Evolutionary conservation across 176 grass and related monocot species (phyloP), one percentile per base, ranked within the genome.

Genomic region (Metroxylon sagu): DNA sequence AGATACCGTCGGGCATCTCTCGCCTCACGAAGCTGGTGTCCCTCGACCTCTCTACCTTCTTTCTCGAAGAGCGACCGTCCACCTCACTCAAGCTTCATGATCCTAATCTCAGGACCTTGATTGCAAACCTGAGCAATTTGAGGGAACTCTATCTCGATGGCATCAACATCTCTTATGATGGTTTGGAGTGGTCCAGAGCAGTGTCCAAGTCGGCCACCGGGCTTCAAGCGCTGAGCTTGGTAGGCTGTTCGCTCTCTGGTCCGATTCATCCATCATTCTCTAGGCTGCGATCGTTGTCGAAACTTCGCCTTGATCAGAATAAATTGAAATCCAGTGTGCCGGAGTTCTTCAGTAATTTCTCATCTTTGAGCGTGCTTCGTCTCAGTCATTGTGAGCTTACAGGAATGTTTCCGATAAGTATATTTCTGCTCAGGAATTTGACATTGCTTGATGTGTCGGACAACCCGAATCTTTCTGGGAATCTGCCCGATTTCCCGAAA

Each of bases 121-220:
- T 89, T 18, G 50, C 54, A 5, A 76, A 89, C 54, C 76, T 83
- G 14, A 60, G 64, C 27, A 67, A 71, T 19, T 56, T 91, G 25
- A 67, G 43, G 14, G 56, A 64, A 26, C 87, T 91, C 8, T 15
- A 60, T 30, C 65, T 86, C 0, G 79, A 69, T 19, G 49, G 50
- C 0, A 76, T 83, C 0, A 61, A 91, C 14, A 53, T 91, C 31
- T 85, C 76, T 0, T 4, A 30, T 12, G 52, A 71, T 5, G 76
- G 69, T 2, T 62, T 16, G 0, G 56, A 35, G 4, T 91, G 88
- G 68, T 53, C 83, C 53, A 7, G 2, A 6, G 83, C 56, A 15
- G 53, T 86, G 0, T 67, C 76, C 19, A 62, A 59, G 14, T 68
- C 76, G 16, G 72, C 71, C 52, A 54, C 81, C 2, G 56, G 29